Evolutionary conservation across 352 stramenopile species (phyloP), one percentile per base, ranked within the genome.

Genomic region (Pythium guiyangense): DNA sequence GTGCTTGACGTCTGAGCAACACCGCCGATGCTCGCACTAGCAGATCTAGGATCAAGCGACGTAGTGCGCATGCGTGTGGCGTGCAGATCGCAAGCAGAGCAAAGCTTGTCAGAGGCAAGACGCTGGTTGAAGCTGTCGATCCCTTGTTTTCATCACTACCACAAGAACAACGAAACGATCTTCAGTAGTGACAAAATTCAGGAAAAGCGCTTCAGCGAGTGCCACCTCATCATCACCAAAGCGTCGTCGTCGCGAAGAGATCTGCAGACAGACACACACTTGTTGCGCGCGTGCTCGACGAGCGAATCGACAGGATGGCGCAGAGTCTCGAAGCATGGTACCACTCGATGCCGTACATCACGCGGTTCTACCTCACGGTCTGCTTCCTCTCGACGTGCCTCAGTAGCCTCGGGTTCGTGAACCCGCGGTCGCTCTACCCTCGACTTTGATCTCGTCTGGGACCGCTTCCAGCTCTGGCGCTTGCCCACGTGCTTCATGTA

Each of bases 401-500:
- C 22, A 89, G 71, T 64, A 85, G 74, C 54, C 60, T 96, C 27
- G 86, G 86, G 27, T 73, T 96, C 26, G 62, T 96, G 29, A 90
- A 92, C 54, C 84, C 83, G 46, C 76, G 76, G 25, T 90, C 80
- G 56, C 71, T 96, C 25, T 93, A 96, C 64, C n/a, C 71, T 94
- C 52, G 85, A 90, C 70, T 90, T 90, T 52, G 84, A 88, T 40
- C 72, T 94, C 57, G 71, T 96, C 58, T 93, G 81, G 82, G 70
- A 91, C 52, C 74, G 79, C 52, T 96, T 96, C 68, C 83, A 96
- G 65, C 70, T 96, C 57, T 96, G 88, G 88, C 84, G 88, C 27
- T 70, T 96, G 62, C 75, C 85, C 59, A 94, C 88, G 52, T 83
- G 77, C 70, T 96, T 96, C 68, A 90, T 95, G 67, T 96, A 74